Evolutionary conservation across 2,329 filamentous ascomycete species (phyloP).

Genomic region (Phialemonium atrogriseum): DNA sequence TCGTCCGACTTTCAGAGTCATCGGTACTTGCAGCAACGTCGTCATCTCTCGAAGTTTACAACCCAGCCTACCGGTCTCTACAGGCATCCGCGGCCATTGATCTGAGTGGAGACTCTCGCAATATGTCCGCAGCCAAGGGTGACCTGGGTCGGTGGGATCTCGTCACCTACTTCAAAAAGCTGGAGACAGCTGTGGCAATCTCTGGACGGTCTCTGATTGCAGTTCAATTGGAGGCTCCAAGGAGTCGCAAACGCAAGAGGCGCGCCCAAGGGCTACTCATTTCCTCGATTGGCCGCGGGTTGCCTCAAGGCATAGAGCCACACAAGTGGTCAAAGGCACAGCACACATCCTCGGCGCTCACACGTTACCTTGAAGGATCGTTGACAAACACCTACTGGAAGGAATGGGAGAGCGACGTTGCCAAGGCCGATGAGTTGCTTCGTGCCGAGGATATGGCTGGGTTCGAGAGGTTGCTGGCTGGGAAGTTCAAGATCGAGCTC

Average conservation of each 20-base stretch:
- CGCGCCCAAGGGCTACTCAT: conserved; percentile 56
- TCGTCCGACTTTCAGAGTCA: conserved; percentile 58
- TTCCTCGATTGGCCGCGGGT: conserved; percentile 64
- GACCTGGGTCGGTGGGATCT: conserved; percentile 32
- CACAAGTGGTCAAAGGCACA: conserved; percentile 23
- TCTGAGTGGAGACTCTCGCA: conserved; percentile 25
- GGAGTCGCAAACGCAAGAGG: conserved; percentile 44
- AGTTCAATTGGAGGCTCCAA: conserved; percentile 59
- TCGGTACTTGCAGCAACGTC: conserved; percentile 55
- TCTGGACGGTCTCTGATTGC: conserved; percentile 56
- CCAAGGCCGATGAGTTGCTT: conserved; percentile 39
- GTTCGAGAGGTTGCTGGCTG: conserved; percentile 42
- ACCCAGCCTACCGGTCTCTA: conserved; percentile 58
- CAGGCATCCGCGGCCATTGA: conserved; percentile 41
- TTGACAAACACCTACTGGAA: conserved; percentile 40
- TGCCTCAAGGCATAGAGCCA: conserved; percentile 29
- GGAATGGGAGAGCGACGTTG: conserved; percentile 33
- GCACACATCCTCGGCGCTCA: conserved; percentile 24
- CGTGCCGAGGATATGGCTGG: conserved; percentile 33
- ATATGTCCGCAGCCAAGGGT: conserved; percentile 19
- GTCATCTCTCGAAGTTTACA: conserved; percentile 53
- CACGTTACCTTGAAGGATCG: conserved; percentile 36
- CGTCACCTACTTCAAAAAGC: conserved; percentile 55
- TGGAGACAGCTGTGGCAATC: conserved; percentile 58
- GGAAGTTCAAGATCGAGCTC: conserved; percentile 38